Base-by-base conservation (phyloP, 768 basidiomycete species). In the Psilocybe azurescens region DNA sequence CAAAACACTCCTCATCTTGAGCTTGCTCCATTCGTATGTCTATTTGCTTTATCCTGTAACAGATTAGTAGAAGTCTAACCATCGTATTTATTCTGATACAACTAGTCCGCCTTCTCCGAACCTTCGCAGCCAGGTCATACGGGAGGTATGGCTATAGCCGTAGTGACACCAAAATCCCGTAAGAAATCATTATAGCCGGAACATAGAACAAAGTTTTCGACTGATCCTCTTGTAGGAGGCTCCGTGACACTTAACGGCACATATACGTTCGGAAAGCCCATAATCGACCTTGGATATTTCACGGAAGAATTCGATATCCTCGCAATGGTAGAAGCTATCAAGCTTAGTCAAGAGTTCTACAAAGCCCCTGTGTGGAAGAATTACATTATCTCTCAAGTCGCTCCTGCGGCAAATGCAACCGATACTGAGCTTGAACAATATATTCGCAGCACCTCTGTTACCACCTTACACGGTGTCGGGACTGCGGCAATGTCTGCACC, bases 141-240 rank as follows among this genome's bases (percentile, higher is more conserved):
- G 5, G 52, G 52, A 9, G n/a, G 32, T 18, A 53, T 53, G 52
- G 52, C 16, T 6, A 5, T 53, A 6, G 33, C 33, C 13, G n/a
- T 53, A 3, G 48, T 50, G 30, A 49, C 56, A n/a, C 56, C 56
- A 32, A 10, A n/a, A 10, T 58, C 56, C 36, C 47, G 56, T 58
- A 58, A 33, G 56, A 4, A 4, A 3, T 13, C 30, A 20, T 48
- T 39, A 29, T 36, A 9, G 24, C 24, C 24, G 24, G 24, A 24
- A 24, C 24, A 24, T 24, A n/a, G 5, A n/a, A 3, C 10, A 33
- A 2, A 13, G 0, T 0, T 28, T 2, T 18, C 8, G 28, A 49
- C 48, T n/a, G 41, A 47, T 36, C 16, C 9, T 18, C 36, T 20
- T 36, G 10, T n/a, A 58, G 56, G 56, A 3, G 56, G 56, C 8